A percentile compares a stretch with the other conserved stretches of the same genome.
phyloP scores from a whole-genome alignment of 2,329 filamentous ascomycete species.

The Colletotrichum australisinense region DNA sequence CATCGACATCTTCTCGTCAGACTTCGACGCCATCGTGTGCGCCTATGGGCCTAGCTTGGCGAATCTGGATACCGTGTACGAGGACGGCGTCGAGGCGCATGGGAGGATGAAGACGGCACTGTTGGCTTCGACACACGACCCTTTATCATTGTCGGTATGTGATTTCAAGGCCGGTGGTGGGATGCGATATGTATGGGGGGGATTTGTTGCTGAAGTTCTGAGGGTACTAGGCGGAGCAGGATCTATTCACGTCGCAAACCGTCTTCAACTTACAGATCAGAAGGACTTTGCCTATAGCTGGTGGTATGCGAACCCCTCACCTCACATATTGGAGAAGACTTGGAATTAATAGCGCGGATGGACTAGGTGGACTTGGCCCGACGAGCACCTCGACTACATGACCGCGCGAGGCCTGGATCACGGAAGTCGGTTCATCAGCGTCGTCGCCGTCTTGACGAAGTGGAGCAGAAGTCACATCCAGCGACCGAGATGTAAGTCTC shows the following conservation, averaged over 20 bases:
- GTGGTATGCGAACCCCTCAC: background rate
- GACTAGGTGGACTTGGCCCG: background rate
- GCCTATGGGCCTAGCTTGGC: background rate
- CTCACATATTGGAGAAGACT: background rate
- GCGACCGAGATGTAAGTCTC: background rate
- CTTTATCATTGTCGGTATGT: slow-evolving; percentile 4
- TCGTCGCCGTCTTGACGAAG: background rate
- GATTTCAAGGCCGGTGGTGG: no score
- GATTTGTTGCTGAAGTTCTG: background rate
- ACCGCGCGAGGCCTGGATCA: background rate
- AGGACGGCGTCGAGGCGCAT: background rate
- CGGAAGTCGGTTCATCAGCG: background rate
- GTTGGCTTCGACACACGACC: background rate
- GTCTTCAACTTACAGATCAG: background rate
- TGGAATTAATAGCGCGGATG: background rate
- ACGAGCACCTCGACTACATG: slow-evolving; percentile 2
- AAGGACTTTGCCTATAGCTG: background rate
- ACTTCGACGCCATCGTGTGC: slow-evolving; percentile 2
- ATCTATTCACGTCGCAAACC: background rate
- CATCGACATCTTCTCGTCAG: background rate
- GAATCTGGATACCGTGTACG: background rate
- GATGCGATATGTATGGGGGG: no score
- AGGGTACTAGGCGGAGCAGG: background rate
- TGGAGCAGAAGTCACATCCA: background rate
- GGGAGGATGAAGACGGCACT: background rate